Evolutionary conservation across 257 asterid species (phyloP).

Genomic region (Agastache rugosa): DNA sequence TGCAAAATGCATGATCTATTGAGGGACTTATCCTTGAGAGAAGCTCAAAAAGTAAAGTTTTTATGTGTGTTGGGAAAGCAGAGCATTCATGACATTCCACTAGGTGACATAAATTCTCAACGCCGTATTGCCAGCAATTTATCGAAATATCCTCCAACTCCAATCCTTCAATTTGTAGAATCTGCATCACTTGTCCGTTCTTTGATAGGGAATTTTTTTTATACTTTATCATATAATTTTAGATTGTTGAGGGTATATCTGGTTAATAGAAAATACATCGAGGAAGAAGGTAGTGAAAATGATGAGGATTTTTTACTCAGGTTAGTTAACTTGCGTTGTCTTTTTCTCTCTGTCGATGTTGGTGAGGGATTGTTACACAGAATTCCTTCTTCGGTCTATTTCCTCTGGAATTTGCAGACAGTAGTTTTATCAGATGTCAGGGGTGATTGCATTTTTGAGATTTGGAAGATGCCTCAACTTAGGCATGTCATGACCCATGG

Average conservation of each 20-base stretch:
- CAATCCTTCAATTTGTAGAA: not conserved
- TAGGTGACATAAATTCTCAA: not conserved
- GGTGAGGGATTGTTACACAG: not conserved
- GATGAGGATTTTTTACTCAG: not conserved
- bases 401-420: not conserved
- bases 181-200: not conserved
- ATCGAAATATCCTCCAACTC: not conserved
- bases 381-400: not conserved
- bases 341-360: not conserved
- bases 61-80: not conserved
- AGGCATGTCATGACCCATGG: not conserved
- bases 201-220: not conserved
- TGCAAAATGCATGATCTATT: not conserved
- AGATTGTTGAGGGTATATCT: not conserved
- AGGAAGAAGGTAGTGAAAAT: not conserved
- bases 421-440: rapidly evolving
- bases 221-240: not conserved
- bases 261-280: not conserved
- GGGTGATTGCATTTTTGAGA: not conserved
- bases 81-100: not conserved
- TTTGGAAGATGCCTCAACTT: not conserved
- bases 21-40: not conserved
- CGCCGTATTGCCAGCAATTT: no score
- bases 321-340: not conserved
- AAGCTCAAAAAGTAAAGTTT: not conserved